Evolutionary conservation across 2,329 filamentous ascomycete species (phyloP).

Genomic region (Beauveria scarabaeidicola): DNA sequence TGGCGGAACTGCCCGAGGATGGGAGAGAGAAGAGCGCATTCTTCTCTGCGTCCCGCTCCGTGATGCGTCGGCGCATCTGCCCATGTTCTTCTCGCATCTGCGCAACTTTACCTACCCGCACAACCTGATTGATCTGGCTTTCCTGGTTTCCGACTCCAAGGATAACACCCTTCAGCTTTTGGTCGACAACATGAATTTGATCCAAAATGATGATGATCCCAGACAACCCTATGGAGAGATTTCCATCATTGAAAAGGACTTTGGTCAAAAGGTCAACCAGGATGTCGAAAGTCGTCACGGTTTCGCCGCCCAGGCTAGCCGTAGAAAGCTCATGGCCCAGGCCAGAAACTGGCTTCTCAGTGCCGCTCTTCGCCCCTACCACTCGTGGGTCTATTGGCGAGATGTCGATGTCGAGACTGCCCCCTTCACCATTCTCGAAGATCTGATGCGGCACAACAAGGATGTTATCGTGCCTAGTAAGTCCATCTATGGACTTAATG

Average conservation of each 20-base stretch:
- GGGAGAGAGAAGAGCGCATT: constrained; percentile 94
- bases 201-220: constrained; percentile 73
- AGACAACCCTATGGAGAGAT: constrained; percentile 88
- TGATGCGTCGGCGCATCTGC: constrained; percentile 83
- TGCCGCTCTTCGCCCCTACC: constrained; percentile 83
- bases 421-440: constrained; percentile 91
- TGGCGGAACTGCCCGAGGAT: constrained; percentile 82
- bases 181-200: constrained; percentile 62
- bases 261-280: constrained; percentile 95
- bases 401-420: constrained; percentile 98
- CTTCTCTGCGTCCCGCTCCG: constrained; percentile 88
- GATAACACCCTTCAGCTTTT: constrained; percentile 77
- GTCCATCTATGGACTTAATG: constrained; percentile 28
- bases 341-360: constrained; percentile 95
- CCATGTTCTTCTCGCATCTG: constrained; percentile 98
- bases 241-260: constrained; percentile 96
- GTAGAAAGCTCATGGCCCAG: constrained; percentile 95
- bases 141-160: constrained; percentile 94
- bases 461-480: constrained; percentile 96
- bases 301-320: constrained; percentile 87
- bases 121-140: constrained; percentile 90
- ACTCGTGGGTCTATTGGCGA: constrained; percentile 99
- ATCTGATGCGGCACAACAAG: constrained; percentile 98
- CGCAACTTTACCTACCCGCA: constrained; percentile 96
- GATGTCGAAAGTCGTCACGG: constrained; percentile 96